Evolutionary conservation across 345 rosid species (phyloP), one percentile per base, ranked within the genome.

Genomic region (Lenwebbia sp.): DNA sequence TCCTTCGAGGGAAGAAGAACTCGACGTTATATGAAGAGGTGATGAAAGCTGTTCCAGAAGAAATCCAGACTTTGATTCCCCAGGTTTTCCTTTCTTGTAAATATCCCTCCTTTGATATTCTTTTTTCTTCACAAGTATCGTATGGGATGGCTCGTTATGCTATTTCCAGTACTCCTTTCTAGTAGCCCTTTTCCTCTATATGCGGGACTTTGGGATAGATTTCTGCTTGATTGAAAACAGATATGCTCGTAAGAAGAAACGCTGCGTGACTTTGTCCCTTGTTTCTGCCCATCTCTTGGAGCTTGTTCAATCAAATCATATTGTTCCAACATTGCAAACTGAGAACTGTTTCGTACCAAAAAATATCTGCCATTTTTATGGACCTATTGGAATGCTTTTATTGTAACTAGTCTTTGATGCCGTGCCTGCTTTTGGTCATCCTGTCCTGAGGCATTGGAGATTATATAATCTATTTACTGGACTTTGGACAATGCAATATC

Each of bases 51-150:
- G 98, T 97, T 92, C 98, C 99, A 52, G 85, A 91, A 86, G 99
- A 97, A 95, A 92, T 97, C 86, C 99, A 97, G 91, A 95, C 93
- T 21, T 96, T 95, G 83, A 91, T 96, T 89, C 99, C 99, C 13
- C 98, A 96, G 99, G 99, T 97, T 81, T 84, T 89, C 84, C 86
- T 60, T 37, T 10, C 40, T 51, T n/a, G 33, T 65, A 40, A 26
- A n/a, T 56, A 28, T 54, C 57, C 40, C 82, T 78, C 25, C 25
- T 65, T 3, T 28, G 52, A 56, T 84, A 28, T 47, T 52, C 22
- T 44, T 28, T 70, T 70, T 70, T 70, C 78, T 70, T 37, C 78
- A 33, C 25, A 70, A 70, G 44, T 26, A 19, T 70, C 47, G 37
- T 33, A 9, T 70, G 44, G 78, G 78, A 19, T 70, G 47, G 78